Conservation (phyloP, 257 asterid species). For the Plantago elongata region DNA sequence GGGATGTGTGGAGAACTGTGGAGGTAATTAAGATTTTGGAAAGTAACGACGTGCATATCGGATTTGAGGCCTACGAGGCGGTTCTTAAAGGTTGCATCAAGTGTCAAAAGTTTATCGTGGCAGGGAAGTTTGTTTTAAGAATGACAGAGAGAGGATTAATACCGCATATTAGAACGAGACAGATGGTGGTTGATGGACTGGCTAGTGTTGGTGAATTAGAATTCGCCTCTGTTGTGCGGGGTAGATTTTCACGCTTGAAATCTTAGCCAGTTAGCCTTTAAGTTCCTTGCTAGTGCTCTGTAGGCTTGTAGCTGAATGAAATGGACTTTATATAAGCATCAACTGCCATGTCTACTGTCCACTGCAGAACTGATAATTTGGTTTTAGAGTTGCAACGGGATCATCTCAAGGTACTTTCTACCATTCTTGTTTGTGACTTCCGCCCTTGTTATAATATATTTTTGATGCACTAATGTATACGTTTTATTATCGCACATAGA, state of each 20-base stretch:
- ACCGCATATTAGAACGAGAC: constrained; percentile 41
- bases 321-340: too few relatives aligned
- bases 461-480: too few relatives aligned
- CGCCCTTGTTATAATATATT: too few relatives aligned
- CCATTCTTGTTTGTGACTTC: too few relatives aligned
- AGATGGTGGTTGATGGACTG: constrained; percentile 61
- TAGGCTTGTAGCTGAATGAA: too few relatives aligned
- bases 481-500: too few relatives aligned
- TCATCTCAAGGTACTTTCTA: too few relatives aligned
- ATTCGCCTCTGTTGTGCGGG: constrained; percentile 58
- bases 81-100: constrained; percentile 76
- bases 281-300: neutral
- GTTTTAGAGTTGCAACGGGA: too few relatives aligned
- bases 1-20: constrained; percentile 56
- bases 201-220: constrained; percentile 53
- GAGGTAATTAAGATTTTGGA: constrained; percentile 63
- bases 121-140: constrained; percentile 33
- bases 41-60: constrained; percentile 39
- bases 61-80: constrained; percentile 61
- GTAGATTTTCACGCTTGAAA: constrained; percentile 46
- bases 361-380: too few relatives aligned
- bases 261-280: constrained; percentile 31
- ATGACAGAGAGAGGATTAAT: constrained; percentile 52
- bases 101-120: constrained; percentile 29
- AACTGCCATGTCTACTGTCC: too few relatives aligned